These are phyloP conservation scores for Cardamine occulta DNA, from an alignment of 345 rosid species.

Conservation along the genomic window DNA sequence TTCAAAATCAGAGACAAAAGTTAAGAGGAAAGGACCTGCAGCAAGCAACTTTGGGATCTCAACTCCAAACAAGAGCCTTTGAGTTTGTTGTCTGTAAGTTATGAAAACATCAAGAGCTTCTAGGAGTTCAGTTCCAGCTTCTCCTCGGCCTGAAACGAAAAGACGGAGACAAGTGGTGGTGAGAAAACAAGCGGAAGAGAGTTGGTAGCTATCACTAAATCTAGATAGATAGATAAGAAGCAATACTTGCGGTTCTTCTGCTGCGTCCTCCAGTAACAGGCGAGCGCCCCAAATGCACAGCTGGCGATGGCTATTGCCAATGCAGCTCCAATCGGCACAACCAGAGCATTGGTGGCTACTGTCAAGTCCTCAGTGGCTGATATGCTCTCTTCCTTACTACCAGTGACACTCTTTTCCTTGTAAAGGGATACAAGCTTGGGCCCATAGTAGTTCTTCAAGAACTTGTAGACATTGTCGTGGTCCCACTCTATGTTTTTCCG, in stretches of 20 bases:
- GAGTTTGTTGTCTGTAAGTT: slow-evolving; percentile 30
- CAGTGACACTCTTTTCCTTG: slow-evolving; percentile 57
- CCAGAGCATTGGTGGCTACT: slow-evolving; percentile 71
- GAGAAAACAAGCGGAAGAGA: not conserved
- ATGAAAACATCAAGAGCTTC: slow-evolving; percentile 21
- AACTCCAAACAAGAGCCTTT: slow-evolving; percentile 23
- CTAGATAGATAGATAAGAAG: slow-evolving; percentile 64
- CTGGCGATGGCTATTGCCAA: slow-evolving; percentile 95
- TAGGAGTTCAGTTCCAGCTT: slow-evolving; percentile 39
- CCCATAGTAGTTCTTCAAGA: slow-evolving; percentile 75
- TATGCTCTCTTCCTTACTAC: slow-evolving; percentile 47
- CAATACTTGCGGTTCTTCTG: slow-evolving; percentile 97
- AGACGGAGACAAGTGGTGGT: slow-evolving; percentile 6
- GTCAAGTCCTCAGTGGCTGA: slow-evolving; percentile 58
- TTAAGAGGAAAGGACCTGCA: slow-evolving; percentile 30
- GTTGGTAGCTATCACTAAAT: slow-evolving; percentile 37
- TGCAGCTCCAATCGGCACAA: slow-evolving; percentile 96
- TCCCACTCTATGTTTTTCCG: slow-evolving; percentile 61
- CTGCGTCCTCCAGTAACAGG: slow-evolving; percentile 96
- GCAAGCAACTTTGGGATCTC: slow-evolving; percentile 29
- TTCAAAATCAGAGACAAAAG: slow-evolving; percentile 26
- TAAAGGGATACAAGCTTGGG: slow-evolving; percentile 62
- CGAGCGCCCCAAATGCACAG: slow-evolving; percentile 97
- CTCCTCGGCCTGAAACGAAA: slow-evolving; percentile 43
- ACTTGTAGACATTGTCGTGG: slow-evolving; percentile 65